Evolutionary conservation across 2,329 filamentous ascomycete genomes (phyloP), one percentile per base, ranked within the genome.

Genomic region (Purpureocillium takamizusanense): DNA sequence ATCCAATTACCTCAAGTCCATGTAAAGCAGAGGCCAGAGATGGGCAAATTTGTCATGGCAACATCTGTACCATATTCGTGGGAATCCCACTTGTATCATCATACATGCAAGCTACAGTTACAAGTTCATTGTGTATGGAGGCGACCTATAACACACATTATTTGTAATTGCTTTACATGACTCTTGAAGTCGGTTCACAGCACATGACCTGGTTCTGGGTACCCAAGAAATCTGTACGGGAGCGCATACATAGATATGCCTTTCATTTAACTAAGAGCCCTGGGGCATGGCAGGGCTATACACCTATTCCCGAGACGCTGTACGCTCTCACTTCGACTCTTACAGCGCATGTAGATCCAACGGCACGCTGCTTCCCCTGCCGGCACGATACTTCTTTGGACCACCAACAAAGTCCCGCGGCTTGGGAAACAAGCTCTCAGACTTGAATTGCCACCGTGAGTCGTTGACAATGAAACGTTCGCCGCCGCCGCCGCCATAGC

Each of bases 291-390:
- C n/a, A n/a, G n/a, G n/a, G n/a, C n/a, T n/a, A n/a, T 25, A 25
- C 21, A 25, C 21, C 21, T 6, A 25, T 25, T 10, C 10, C 21
- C 21, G 21, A 25, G 21, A n/a, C 21, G 21, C 21, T 25, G 21
- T 25, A 5, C 10, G 21, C 21, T 10, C 21, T 10, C 21, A 14
- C 30, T 14, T 15, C 30, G 28, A 35, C 9, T 8, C 32, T n/a
- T 41, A 46, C 35, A 50, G 42, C 23, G 72, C 68, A 47, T 69
- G 77, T 55, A 98, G 62, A 66, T 97, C 86, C 51, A 97, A 67
- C 23, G 92, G 92, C 49, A 97, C 89, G 67, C 86, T 95, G 64
- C 88, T 95, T 25, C 88, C 90, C 55, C 90, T 76, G 8, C 92
- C 92, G 28, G 92, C 92, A 45, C 90, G 74, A 61, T 97, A 98